These are phyloP conservation scores for Skeletonema menzelii DNA, from an alignment of 108 stramenopile genomes.

Conservation along the genomic window DNA sequence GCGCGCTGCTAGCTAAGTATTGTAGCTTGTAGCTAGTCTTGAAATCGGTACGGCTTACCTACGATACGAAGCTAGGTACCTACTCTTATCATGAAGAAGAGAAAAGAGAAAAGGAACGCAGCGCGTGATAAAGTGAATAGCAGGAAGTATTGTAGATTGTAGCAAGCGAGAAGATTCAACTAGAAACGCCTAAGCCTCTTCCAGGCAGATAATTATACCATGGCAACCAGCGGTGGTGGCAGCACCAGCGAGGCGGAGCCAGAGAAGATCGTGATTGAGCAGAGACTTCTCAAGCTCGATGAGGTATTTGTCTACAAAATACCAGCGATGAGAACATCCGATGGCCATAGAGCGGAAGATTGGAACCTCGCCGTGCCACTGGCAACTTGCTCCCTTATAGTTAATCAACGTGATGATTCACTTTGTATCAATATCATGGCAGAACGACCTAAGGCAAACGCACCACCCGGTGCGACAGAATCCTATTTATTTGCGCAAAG, in stretches of 20 bases:
- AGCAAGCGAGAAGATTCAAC: no score
- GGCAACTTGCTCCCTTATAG: slow-evolving; percentile 56
- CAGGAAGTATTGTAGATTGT: neutral
- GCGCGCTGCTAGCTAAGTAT: no score
- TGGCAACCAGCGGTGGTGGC: neutral
- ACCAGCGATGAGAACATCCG: slow-evolving; percentile 65
- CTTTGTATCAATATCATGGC: slow-evolving; percentile 44
- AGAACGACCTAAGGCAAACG: slow-evolving; percentile 32
- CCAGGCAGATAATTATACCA: neutral
- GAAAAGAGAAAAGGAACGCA: no score
- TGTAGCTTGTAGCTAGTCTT: no score
- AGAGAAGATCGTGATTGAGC: slow-evolving; percentile 55
- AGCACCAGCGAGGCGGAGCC: neutral
- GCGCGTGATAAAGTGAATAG: no score
- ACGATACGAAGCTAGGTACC: no score
- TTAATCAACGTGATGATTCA: slow-evolving; percentile 32
- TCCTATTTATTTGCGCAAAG: slow-evolving; percentile 48
- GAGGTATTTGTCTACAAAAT: slow-evolving; percentile 83
- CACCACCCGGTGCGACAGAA: slow-evolving; percentile 35
- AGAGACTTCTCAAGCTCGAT: slow-evolving; percentile 61
- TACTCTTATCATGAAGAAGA: no score
- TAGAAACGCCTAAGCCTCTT: no score
- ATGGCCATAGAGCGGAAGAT: slow-evolving; percentile 77
- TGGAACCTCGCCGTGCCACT: slow-evolving; percentile 81
- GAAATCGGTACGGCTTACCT: no score